phyloP scores from a whole-genome alignment of 148 eudicot genomes.

The Rhododendron molle region DNA sequence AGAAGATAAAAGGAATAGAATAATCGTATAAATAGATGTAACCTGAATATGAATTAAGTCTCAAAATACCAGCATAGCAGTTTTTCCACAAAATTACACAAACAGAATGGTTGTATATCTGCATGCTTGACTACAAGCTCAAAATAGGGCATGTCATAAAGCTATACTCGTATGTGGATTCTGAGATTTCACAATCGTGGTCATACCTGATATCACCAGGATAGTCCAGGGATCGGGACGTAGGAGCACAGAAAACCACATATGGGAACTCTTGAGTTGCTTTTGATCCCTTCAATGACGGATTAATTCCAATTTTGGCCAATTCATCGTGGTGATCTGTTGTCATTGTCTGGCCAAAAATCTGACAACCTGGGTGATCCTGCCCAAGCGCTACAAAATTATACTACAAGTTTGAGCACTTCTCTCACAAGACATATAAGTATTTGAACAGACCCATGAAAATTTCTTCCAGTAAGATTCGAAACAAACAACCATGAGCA shows the following conservation, averaged over 20 bases:
- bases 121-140: not conserved
- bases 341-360: constrained; percentile 69
- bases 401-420: not conserved
- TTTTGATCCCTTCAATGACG: constrained; percentile 50
- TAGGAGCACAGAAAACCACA: constrained; percentile 92
- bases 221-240: constrained; percentile 55
- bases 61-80: not conserved
- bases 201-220: constrained; percentile 68
- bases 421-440: not conserved
- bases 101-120: not conserved
- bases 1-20: not conserved
- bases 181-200: not conserved
- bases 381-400: constrained; percentile 18
- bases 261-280: constrained; percentile 44
- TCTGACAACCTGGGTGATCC: constrained; percentile 67
- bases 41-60: not conserved
- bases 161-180: not conserved
- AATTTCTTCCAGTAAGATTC: not conserved
- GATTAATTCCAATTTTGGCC: constrained; percentile 57
- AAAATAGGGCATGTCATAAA: not conserved
- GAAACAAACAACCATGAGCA: not conserved
- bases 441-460: not conserved
- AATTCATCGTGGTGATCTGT: constrained; percentile 75
- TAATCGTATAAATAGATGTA: not conserved
- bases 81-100: not conserved